These are phyloP conservation scores for Chernovozyma sophiae-reginae DNA, from an alignment of 1,139 yeast genomes.

Conservation along the genomic window DNA sequence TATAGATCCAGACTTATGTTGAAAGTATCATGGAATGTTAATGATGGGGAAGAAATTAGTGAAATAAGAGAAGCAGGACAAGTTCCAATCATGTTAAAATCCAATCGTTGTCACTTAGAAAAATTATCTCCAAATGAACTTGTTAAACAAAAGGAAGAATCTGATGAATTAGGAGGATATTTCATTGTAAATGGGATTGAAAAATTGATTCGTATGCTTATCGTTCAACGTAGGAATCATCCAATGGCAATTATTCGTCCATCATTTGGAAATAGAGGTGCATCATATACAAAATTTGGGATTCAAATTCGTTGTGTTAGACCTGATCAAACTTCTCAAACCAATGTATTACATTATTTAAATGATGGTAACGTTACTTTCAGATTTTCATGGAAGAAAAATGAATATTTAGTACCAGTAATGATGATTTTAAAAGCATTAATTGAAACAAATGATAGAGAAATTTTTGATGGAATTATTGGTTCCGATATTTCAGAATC, in stretches of 20 bases:
- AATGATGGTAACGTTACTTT: constrained; percentile 95
- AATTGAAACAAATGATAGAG: constrained; percentile 87
- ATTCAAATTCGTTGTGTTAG: constrained; percentile 91
- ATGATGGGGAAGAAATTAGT: constrained; percentile 75
- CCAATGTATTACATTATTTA: constrained; percentile 91
- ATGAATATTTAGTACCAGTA: constrained; percentile 91
- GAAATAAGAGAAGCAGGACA: constrained; percentile 92
- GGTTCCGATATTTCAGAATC: constrained; percentile 86
- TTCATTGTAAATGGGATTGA: constrained; percentile 96
- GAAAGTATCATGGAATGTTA: constrained; percentile 79
- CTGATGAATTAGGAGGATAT: constrained; percentile 96
- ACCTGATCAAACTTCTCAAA: constrained; percentile 96
- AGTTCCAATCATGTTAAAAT: constrained; percentile 84
- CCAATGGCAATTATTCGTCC: constrained; percentile 98
- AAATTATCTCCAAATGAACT: constrained; percentile 77
- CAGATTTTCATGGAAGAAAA: constrained; percentile 95
- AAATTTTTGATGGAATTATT: constrained; percentile 91
- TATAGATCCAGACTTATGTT: constrained; percentile 73
- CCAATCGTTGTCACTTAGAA: constrained; percentile 88
- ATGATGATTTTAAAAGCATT: constrained; percentile 90
- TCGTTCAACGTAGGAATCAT: constrained; percentile 95
- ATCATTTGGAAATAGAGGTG: constrained; percentile 91
- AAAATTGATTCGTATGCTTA: constrained; percentile 92
- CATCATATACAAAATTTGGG: constrained; percentile 84
- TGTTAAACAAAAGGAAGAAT: constrained; percentile 78